A percentile compares a stretch with the other conserved stretches of the same genome.
Conservation (phyloP, 2,329 filamentous ascomycete species). For the Aschersonia sp. region DNA sequence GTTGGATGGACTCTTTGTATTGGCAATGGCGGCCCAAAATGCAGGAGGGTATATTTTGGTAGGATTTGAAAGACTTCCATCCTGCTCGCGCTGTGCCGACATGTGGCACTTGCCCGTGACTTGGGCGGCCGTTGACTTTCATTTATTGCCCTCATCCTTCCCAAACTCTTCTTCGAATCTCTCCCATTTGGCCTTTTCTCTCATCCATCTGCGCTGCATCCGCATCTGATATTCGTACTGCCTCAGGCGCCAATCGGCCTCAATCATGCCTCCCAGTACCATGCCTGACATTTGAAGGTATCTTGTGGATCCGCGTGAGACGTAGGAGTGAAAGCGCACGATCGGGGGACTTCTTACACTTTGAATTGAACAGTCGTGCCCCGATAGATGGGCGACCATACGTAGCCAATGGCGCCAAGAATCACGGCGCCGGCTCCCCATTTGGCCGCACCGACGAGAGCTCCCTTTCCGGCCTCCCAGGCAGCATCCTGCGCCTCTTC, state of each 20-base stretch:
- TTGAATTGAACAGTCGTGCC: constrained; percentile 63
- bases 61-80: neutral
- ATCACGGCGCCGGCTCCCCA: constrained; percentile 56
- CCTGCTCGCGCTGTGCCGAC: too few species aligned
- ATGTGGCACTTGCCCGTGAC: too few species aligned
- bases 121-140: neutral
- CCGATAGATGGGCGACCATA: constrained; percentile 57
- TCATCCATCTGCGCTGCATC: constrained; percentile 45
- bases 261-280: constrained; percentile 64
- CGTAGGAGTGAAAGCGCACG: neutral
- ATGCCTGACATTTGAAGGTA: constrained; percentile 78
- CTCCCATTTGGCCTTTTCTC: constrained; percentile 55
- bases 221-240: constrained; percentile 52
- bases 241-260: constrained; percentile 55
- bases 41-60: too few species aligned
- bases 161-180: constrained; percentile 47
- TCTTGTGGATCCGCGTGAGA: constrained; percentile 23
- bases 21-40: neutral
- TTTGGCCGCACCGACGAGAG: constrained; percentile 50
- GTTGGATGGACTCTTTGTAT: constrained; percentile 6
- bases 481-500: constrained; percentile 56
- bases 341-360: constrained; percentile 38
- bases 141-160: constrained; percentile 23
- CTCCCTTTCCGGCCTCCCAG: constrained; percentile 57
- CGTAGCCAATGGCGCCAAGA: constrained; percentile 46